A percentile compares a stretch with the other conserved stretches of the same genome.
These are phyloP conservation scores for Platanthera zijinensis DNA, from an alignment of 106 monocot genomes.

Conservation along the genomic window DNA sequence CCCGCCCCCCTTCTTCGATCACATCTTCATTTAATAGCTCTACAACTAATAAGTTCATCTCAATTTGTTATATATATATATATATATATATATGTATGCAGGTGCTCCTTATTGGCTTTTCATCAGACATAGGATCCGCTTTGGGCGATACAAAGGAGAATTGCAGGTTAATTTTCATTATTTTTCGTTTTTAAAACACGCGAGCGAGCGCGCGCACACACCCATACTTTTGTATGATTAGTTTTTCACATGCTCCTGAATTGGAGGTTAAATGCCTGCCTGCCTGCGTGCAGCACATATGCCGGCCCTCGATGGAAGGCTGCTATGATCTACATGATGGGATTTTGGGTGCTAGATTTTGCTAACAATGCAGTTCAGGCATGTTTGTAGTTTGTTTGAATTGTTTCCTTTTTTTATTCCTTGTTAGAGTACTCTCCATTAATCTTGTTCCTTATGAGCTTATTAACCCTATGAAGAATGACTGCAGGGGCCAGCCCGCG, in stretches of 20 bases:
- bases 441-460: no score
- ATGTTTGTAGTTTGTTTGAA: background rate
- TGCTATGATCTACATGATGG: slow-evolving; percentile 47
- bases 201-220: no score
- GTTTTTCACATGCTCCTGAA: background rate
- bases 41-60: background rate
- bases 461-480: no score
- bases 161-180: slow-evolving; percentile 13
- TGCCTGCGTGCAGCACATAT: slow-evolving; percentile 16
- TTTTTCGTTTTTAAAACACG: no score
- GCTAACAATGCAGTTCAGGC: slow-evolving; percentile 71
- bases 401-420: no score
- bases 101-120: slow-evolving; percentile 68
- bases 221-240: no score
- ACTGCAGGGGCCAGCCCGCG: slow-evolving; percentile 33
- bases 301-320: slow-evolving; percentile 49
- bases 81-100: slow-evolving; percentile 6
- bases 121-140: slow-evolving; percentile 60
- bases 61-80: background rate
- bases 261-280: background rate
- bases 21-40: no score
- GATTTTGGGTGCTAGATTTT: slow-evolving; percentile 69
- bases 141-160: slow-evolving; percentile 3
- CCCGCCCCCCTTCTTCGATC: background rate
- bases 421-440: no score